Conservation (phyloP, 495 filamentous ascomycete genomes). For the Podospora fimiseda region DNA sequence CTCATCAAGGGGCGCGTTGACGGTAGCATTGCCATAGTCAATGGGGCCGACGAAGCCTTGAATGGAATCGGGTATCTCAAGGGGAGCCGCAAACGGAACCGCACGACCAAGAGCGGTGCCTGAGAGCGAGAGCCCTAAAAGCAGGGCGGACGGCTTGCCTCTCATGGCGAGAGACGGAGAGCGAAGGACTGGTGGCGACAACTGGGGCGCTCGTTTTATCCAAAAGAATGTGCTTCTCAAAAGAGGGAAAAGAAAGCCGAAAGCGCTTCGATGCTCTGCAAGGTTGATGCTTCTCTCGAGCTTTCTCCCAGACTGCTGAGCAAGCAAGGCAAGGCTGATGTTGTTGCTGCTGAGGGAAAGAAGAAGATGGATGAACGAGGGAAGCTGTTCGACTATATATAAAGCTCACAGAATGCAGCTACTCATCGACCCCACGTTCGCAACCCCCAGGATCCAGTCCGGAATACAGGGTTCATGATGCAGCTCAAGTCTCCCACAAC, state of each 20-base stretch:
- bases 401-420: background rate
- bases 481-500: background rate
- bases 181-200: background rate
- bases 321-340: background rate
- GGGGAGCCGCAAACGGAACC: too few species aligned
- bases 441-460: background rate
- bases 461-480: background rate
- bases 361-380: background rate
- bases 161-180: background rate
- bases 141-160: background rate
- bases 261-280: background rate
- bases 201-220: background rate
- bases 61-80: conserved; percentile 5
- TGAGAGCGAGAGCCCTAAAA: background rate
- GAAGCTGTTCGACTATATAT: background rate
- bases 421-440: background rate
- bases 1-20: conserved; percentile 15
- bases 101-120: background rate
- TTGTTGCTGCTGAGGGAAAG: background rate
- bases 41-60: conserved; percentile 14
- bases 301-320: background rate
- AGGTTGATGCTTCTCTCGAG: background rate
- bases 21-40: conserved; percentile 8
- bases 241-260: background rate
- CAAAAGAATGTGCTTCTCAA: background rate